Base-by-base conservation (phyloP, 78 protist genomes). In the Cavenderia fasciculata region DNA sequence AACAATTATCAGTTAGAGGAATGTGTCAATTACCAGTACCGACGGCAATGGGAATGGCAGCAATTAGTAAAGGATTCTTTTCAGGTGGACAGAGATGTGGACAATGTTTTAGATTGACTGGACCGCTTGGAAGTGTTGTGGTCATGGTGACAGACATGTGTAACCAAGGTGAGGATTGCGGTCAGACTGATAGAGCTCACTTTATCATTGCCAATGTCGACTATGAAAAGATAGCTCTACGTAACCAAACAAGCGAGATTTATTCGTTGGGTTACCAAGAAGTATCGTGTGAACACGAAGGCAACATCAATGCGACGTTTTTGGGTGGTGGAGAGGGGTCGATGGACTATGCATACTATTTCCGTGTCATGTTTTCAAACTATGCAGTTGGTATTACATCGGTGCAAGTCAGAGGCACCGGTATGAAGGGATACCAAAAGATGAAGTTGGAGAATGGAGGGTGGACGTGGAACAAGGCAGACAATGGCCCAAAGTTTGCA, bases 241-340 rank as follows among this genome's bases (percentile, higher is more conserved):
- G 41, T n/a, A 65, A 68, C 52, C 38, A 63, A 2, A 31, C 61
- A 6, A 29, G 33, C 0, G 52, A 34, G 59, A 65, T 82, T 12
- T 82, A 43, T 56, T 82, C 90, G 23, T 27, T 82, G 1, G 90
- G 90, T 8, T 82, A 82, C 34, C 90, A 82, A 68, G 41, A 34
- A 29, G 90, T 82, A 7, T 43, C 74, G 1, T 82, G 90, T 56
- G 90, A 59, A 0, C 74, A 51, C 29, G 14, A 4, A 4, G 78
- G 78, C 0, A 44, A 52, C 33, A 82, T 82, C 2, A 52, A 61
- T 52, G 57, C 34, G 0, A 23, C 27, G 2, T 65, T 82, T 68
- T 68, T 38, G 1, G 77, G 71, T 41, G 52, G 66, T 57, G 29
- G 31, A 14, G 54, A 16, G 10, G 38, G 33, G 18, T 65, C 38